Conservation (phyloP, 1,284 basidiomycete species). For the Cutaneotrichosporon arboriforme region DNA sequence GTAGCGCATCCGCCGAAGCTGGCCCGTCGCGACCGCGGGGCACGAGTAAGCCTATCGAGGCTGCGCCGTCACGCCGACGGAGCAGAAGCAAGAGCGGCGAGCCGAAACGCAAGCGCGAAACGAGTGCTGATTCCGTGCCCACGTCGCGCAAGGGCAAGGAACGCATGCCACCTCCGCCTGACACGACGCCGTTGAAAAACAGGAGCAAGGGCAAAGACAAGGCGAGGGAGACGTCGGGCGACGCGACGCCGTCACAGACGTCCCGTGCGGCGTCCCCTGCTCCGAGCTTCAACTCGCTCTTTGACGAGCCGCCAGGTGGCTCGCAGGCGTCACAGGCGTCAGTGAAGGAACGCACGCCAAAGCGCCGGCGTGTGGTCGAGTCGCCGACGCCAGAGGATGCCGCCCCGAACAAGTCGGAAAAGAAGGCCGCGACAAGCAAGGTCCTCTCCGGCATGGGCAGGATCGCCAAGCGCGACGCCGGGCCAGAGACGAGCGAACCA, state of each 20-base stretch:
- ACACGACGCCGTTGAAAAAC: neutral
- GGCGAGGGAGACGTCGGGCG: too few relatives aligned
- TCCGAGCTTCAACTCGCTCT: constrained; percentile 6
- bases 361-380: neutral
- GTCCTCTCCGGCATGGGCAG: neutral
- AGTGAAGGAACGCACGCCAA: neutral
- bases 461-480: neutral
- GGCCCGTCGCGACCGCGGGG: neutral
- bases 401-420: neutral
- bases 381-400: neutral
- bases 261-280: neutral
- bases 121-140: neutral
- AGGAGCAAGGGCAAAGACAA: neutral
- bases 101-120: neutral
- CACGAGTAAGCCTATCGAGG: neutral
- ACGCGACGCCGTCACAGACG: neutral
- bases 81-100: neutral
- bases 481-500: neutral
- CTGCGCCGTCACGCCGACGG: neutral
- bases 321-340: neutral
- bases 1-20: neutral
- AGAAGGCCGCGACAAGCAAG: neutral
- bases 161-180: too few relatives aligned
- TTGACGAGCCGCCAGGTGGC: constrained; percentile 1
- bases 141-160: too few relatives aligned